These are phyloP conservation scores for Coffea canephora DNA, from an alignment of 257 asterid genomes.

Conservation along the genomic window DNA sequence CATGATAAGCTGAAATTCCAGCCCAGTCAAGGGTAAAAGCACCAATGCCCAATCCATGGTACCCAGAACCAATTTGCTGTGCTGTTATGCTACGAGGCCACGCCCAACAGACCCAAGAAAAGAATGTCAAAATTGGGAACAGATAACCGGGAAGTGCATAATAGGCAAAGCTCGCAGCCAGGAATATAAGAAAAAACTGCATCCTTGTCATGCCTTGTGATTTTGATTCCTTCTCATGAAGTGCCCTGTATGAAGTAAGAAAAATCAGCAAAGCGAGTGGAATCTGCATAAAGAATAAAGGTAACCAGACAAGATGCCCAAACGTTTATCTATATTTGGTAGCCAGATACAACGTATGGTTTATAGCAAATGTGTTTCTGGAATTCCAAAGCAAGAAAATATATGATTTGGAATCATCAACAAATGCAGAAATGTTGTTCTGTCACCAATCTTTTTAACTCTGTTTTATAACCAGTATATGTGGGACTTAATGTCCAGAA, in stretches of 20 bases:
- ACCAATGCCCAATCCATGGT: slow-evolving; percentile 94
- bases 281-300: neutral
- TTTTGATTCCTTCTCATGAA: slow-evolving; percentile 79
- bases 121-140: slow-evolving; percentile 82
- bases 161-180: slow-evolving; percentile 73
- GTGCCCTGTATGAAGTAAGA: slow-evolving; percentile 57
- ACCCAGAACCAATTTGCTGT: slow-evolving; percentile 94
- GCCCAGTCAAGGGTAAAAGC: slow-evolving; percentile 99
- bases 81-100: slow-evolving; percentile 91
- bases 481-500: neutral
- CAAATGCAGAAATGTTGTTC: neutral
- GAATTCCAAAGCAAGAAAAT: slow-evolving; percentile 27
- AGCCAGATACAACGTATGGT: neutral
- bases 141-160: slow-evolving; percentile 89
- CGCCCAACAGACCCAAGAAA: slow-evolving; percentile 98
- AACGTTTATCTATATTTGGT: neutral
- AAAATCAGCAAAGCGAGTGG: neutral
- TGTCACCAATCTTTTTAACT: neutral
- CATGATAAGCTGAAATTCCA: slow-evolving; percentile 95
- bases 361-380: neutral
- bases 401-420: slow-evolving; percentile 20
- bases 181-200: slow-evolving; percentile 72
- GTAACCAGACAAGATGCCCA: neutral
- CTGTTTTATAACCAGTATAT: neutral
- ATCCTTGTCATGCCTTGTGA: slow-evolving; percentile 75